Evolutionary conservation across 1,139 yeast genomes (phyloP).

Genomic region (Wickerhamomyces sp.): DNA sequence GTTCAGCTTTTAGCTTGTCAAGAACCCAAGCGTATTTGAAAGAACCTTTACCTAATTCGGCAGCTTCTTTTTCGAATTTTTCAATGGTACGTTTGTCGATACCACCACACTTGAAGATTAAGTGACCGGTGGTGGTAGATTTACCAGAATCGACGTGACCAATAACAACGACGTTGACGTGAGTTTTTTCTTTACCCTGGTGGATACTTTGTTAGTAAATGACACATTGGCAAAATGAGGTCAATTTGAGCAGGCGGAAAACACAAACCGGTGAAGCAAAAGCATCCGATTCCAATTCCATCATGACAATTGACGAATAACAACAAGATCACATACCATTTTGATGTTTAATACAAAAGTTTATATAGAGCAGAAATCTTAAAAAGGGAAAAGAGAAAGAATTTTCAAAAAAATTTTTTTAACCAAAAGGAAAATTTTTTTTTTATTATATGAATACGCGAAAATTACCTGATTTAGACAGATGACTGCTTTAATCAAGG

Average conservation of each 20-base stretch:
- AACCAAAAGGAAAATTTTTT: conserved; percentile 2
- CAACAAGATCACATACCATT: conserved; percentile 7
- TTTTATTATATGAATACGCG: neutral
- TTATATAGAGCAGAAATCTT: neutral
- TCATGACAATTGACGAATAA: neutral
- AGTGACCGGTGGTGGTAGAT: conserved; percentile 98
- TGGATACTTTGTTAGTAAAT: neutral
- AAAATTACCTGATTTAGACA: neutral
- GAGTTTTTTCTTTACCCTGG: conserved; percentile 89
- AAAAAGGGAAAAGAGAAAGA: conserved; percentile 2
- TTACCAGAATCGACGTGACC: conserved; percentile 99
- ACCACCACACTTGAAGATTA: conserved; percentile 93
- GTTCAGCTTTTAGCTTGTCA: conserved; percentile 93
- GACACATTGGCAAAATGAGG: neutral
- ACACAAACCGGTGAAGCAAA: neutral
- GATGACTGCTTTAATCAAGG: neutral
- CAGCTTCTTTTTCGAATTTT: conserved; percentile 98
- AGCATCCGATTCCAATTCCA: neutral
- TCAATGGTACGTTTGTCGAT: conserved; percentile 97
- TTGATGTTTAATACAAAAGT: conserved; percentile 2
- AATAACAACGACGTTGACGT: conserved; percentile 98
- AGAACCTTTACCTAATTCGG: conserved; percentile 97
- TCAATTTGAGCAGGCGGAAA: neutral
- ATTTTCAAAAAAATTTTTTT: conserved; percentile 4
- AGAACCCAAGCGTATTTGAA: conserved; percentile 98